Evolutionary conservation across 2,329 filamentous ascomycete genomes (phyloP), one percentile per base, ranked within the genome.

Genomic region (Claviceps paspali): DNA sequence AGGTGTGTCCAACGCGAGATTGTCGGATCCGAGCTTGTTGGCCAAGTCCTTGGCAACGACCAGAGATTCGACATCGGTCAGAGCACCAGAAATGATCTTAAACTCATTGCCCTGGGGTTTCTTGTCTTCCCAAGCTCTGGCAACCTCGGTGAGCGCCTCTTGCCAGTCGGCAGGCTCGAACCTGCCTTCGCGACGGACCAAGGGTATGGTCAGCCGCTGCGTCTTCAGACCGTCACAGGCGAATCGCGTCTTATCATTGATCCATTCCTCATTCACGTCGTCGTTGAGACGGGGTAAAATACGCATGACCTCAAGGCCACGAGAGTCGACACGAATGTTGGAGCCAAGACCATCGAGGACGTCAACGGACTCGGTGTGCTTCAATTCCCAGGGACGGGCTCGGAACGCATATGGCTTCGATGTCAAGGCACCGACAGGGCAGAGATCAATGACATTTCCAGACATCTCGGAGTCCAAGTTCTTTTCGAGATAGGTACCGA

Each of bases 261-360:
- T 96, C 91, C 91, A 98, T 62, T 98, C 91, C 66, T 98, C 91
- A 60, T 98, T 98, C 51, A 98, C 77, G 52, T 96, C 87, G 56
- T 98, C 91, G 58, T 98, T 98, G 43, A 98, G 70, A 51, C 91
- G 76, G 41, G 91, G 91, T 12, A 95, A 57, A 42, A 98, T 72
- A 50, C 91, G 80, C 87, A 98, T 94, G 36, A 98, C 88, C 64
- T 96, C 87, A 47, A 95, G 68, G 41, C 91, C 91, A 53, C 91
- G 78, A 40, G 86, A 81, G 62, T 98, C 91, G 31, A 96, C 79
- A 31, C 91, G 79, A 51, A 98, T 92, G 58, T 92, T 93, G 41
- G 88, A 95, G 42, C 91, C 91, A 43, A 98, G 67, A 29, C 76
- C 91, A 53, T 98, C 85, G 26, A 92, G 73, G 26, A 98, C 87